phyloP scores from a whole-genome alignment of 805 yeast genomes.

The Wickerhamomyces strasburgensis region DNA sequence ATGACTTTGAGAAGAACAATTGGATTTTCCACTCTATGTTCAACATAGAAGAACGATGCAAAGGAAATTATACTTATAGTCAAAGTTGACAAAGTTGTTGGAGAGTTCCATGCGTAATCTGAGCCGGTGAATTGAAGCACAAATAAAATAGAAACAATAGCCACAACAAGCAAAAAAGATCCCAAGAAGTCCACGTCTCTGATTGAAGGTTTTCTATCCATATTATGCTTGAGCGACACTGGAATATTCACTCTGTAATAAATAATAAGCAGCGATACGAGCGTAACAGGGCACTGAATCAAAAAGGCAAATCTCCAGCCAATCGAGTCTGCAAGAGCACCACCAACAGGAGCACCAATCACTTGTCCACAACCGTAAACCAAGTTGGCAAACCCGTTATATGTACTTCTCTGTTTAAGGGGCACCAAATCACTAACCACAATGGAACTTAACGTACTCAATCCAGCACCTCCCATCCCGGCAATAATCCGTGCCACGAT shows the following conservation, averaged over 20 bases:
- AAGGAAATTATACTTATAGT: slow-evolving; percentile 2
- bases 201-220: slow-evolving; percentile 10
- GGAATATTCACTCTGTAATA: slow-evolving; percentile 24
- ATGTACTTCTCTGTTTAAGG: slow-evolving; percentile 33
- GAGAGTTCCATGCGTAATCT: neutral
- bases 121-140: slow-evolving; percentile 4
- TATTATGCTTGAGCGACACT: slow-evolving; percentile 24
- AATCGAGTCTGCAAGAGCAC: slow-evolving; percentile 28
- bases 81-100: neutral
- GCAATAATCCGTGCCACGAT: slow-evolving; percentile 34
- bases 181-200: slow-evolving; percentile 29
- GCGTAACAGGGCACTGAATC: slow-evolving; percentile 31
- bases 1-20: slow-evolving; percentile 5
- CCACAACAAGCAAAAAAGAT: slow-evolving; percentile 1
- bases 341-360: slow-evolving; percentile 37
- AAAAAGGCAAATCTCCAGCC: slow-evolving; percentile 41
- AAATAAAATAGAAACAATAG: slow-evolving; percentile 3
- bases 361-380: slow-evolving; percentile 33
- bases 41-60: slow-evolving; percentile 1
- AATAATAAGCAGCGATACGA: slow-evolving; percentile 27
- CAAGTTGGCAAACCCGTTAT: slow-evolving; percentile 36
- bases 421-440: slow-evolving; percentile 35
- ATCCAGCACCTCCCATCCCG: slow-evolving; percentile 40
- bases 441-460: slow-evolving; percentile 34
- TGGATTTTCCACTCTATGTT: slow-evolving; percentile 4